phyloP scores from a whole-genome alignment of 345 rosid species.

The Citrus hindsii region DNA sequence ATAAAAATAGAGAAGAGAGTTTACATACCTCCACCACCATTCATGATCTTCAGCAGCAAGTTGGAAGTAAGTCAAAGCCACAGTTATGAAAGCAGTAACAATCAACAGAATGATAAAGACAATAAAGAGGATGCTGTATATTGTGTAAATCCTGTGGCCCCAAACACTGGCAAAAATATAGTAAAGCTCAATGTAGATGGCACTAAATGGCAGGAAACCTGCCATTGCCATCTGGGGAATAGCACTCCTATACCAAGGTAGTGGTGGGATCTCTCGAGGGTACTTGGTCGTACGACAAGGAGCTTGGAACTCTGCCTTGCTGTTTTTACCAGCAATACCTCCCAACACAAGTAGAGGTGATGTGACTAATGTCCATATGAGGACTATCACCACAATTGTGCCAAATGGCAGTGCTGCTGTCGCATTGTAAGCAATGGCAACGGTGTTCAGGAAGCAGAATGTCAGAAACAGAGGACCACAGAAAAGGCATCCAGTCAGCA shows the following conservation, averaged over 20 bases:
- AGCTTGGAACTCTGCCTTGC: slow-evolving; percentile 90
- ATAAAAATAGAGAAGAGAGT: not conserved
- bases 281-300: slow-evolving; percentile 87
- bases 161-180: slow-evolving; percentile 87
- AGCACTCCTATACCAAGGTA: slow-evolving; percentile 85
- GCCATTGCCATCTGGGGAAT: slow-evolving; percentile 96
- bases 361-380: slow-evolving; percentile 84
- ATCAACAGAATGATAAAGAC: slow-evolving; percentile 79
- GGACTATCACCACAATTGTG: slow-evolving; percentile 77
- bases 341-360: slow-evolving; percentile 84
- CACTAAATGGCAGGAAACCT: slow-evolving; percentile 75
- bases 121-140: slow-evolving; percentile 77
- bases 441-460: slow-evolving; percentile 87
- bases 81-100: slow-evolving; percentile 89
- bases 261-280: slow-evolving; percentile 73
- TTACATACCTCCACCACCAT: slow-evolving; percentile 89
- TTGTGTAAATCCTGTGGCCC: slow-evolving; percentile 89
- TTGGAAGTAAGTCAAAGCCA: slow-evolving; percentile 90
- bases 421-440: slow-evolving; percentile 76
- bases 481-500: slow-evolving; percentile 82
- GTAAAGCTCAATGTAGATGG: slow-evolving; percentile 85
- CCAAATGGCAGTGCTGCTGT: slow-evolving; percentile 90
- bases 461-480: slow-evolving; percentile 90
- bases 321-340: slow-evolving; percentile 93
- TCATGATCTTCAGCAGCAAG: slow-evolving; percentile 93